Percentiles rank a stretch among this genome's conserved stretches.
These are phyloP conservation scores for Theobroma grandiflorum DNA, from an alignment of 441 rosid genomes.

Conservation along the genomic window DNA sequence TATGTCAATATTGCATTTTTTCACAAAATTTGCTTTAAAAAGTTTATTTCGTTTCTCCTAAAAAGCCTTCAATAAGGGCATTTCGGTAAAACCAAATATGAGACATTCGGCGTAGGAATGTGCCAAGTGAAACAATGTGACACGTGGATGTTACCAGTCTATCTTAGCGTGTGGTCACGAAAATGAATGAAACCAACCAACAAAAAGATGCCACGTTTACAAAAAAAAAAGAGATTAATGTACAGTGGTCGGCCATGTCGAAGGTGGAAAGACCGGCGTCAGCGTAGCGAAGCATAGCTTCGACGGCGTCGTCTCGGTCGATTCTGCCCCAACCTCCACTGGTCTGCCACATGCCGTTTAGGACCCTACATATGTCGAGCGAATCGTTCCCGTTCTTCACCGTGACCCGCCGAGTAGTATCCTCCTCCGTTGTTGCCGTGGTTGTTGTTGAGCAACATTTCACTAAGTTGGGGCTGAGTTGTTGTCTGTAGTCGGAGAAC, in stretches of 20 bases:
- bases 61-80: neutral
- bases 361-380: conserved; percentile 76
- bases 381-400: conserved; percentile 76
- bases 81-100: neutral
- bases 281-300: conserved; percentile 80
- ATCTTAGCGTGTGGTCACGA: conserved; percentile 12
- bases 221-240: neutral
- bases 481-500: conserved; percentile 25
- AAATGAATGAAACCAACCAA: conserved; percentile 18
- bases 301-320: conserved; percentile 82
- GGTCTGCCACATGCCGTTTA: conserved; percentile 97
- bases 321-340: conserved; percentile 94
- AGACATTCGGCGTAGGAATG: neutral
- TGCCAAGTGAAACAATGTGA: conserved; percentile 10
- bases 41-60: too few relatives aligned
- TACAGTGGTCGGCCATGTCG: conserved; percentile 98
- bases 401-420: conserved; percentile 47
- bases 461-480: conserved; percentile 40
- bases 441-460: conserved; percentile 50
- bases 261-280: conserved; percentile 92
- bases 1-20: neutral
- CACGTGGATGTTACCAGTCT: conserved; percentile 16
- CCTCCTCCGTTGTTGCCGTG: conserved; percentile 41
- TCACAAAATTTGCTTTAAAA: neutral
- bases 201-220: conserved; percentile 20